phyloP scores from a whole-genome alignment of 2,329 filamentous ascomycete species.

The Fusarium sp. region DNA sequence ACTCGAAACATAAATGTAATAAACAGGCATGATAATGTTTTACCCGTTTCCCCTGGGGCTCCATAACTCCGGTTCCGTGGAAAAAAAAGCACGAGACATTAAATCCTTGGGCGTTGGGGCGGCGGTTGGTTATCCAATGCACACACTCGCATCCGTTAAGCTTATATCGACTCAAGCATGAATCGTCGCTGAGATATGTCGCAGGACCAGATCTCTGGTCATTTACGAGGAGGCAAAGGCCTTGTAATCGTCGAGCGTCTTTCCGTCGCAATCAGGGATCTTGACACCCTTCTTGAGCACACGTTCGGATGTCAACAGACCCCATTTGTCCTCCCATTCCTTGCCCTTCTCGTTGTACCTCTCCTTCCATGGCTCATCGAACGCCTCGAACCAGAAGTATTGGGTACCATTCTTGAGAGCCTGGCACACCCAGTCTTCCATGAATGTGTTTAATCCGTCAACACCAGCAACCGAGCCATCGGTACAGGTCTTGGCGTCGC shows the following conservation, averaged over 20 bases:
- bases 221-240: conserved; percentile 28
- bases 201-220: conserved; percentile 7
- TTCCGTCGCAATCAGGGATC: conserved; percentile 89
- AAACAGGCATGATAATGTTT: conserved; percentile 35
- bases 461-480: conserved; percentile 83
- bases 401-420: conserved; percentile 86
- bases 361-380: conserved; percentile 97
- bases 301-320: conserved; percentile 86
- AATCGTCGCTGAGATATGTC: conserved; percentile 12
- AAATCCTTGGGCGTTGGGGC: conserved; percentile 22
- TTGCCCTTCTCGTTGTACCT: conserved; percentile 76
- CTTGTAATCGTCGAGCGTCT: conserved; percentile 65
- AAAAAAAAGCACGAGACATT: conserved; percentile 20
- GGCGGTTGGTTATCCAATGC: conserved; percentile 31
- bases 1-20: conserved; percentile 18
- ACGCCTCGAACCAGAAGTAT: conserved; percentile 98
- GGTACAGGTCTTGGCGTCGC: conserved; percentile 68
- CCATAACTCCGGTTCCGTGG: conserved; percentile 36
- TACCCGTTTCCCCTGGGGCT: conserved; percentile 28
- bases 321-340: conserved; percentile 97
- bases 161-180: conserved; percentile 17
- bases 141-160: conserved; percentile 8
- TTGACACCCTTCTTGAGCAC: conserved; percentile 87
- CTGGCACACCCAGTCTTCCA: conserved; percentile 87
- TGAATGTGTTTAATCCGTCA: conserved; percentile 85